Evolutionary conservation across 495 filamentous ascomycete species (phyloP).

Genomic region (Emericellopsis terricola): DNA sequence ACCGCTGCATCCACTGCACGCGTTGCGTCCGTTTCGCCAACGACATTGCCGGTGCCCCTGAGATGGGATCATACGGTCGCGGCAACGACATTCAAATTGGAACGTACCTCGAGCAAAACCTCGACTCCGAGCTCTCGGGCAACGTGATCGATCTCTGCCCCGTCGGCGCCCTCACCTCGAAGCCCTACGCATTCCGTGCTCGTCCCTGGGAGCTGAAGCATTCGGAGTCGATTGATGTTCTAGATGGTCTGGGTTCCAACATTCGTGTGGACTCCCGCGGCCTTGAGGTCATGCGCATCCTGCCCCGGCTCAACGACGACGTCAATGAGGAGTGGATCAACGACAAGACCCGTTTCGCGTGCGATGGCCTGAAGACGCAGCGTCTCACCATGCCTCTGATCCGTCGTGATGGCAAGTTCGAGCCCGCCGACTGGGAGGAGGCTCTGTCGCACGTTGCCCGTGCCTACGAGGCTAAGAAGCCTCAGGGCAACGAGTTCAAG

Average conservation of each 20-base stretch:
- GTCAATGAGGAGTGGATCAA: constrained; percentile 99
- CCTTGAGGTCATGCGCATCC: constrained; percentile 87
- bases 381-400: constrained; percentile 82
- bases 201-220: constrained; percentile 92
- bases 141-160: constrained; percentile 98
- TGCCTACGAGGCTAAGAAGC: constrained; percentile 54
- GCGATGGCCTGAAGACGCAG: constrained; percentile 92
- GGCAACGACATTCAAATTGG: constrained; percentile 97
- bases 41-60: constrained; percentile 87
- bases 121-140: constrained; percentile 85
- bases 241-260: constrained; percentile 83
- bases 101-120: constrained; percentile 81
- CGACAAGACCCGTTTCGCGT: constrained; percentile 92
- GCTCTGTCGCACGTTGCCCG: constrained; percentile 69
- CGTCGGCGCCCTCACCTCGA: constrained; percentile 87
- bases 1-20: constrained; percentile 97
- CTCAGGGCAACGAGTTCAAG: constrained; percentile 87
- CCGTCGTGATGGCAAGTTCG: constrained; percentile 71
- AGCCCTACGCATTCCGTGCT: constrained; percentile 94
- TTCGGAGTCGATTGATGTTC: constrained; percentile 84
- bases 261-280: constrained; percentile 85
- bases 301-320: constrained; percentile 88
- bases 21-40: constrained; percentile 95
- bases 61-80: constrained; percentile 82
- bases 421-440: constrained; percentile 86